Evolutionary conservation across 176 grass and related monocot species (phyloP).

Genomic region (Oryza glaberrima): DNA sequence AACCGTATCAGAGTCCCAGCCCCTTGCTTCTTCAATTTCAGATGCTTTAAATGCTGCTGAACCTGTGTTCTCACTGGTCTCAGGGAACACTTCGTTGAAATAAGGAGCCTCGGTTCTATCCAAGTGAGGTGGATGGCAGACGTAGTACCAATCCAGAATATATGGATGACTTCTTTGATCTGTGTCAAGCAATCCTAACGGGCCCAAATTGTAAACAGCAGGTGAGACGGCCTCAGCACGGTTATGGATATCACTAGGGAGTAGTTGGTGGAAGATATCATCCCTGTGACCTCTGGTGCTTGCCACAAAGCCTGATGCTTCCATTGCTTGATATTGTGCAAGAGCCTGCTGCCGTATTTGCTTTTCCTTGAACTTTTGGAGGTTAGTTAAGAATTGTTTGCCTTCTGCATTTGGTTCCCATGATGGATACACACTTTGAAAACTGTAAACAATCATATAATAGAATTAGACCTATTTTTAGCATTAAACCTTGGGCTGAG

Average conservation of each 20-base stretch:
- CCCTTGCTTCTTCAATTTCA: slow-evolving; percentile 53
- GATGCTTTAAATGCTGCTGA: slow-evolving; percentile 30
- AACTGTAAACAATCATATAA: slow-evolving; percentile 59
- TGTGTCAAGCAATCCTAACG: slow-evolving; percentile 61
- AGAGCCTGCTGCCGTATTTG: slow-evolving; percentile 52
- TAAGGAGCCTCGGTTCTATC: slow-evolving; percentile 44
- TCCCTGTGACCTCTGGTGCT: slow-evolving; percentile 50
- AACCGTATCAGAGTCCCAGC: slow-evolving; percentile 2
- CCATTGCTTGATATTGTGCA: slow-evolving; percentile 56
- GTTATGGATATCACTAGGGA: slow-evolving; percentile 34
- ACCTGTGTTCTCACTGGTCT: slow-evolving; percentile 22
- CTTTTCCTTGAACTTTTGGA: slow-evolving; percentile 82
- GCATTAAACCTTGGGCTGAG: not conserved
- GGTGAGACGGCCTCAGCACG: slow-evolving; percentile 25
- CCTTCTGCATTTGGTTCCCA: slow-evolving; percentile 69
- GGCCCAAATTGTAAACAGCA: slow-evolving; percentile 49
- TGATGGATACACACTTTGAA: slow-evolving; percentile 85
- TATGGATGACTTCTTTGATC: slow-evolving; percentile 71
- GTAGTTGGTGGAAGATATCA: slow-evolving; percentile 47
- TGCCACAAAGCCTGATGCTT: slow-evolving; percentile 52
- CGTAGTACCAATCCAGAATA: slow-evolving; percentile 94
- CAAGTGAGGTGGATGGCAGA: slow-evolving; percentile 39
- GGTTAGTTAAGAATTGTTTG: slow-evolving; percentile 70
- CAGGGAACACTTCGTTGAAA: slow-evolving; percentile 13
- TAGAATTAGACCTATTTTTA: slow-evolving; percentile 14